Conservation (phyloP, 805 yeast species). For the Saccharomyces paradoxus region DNA sequence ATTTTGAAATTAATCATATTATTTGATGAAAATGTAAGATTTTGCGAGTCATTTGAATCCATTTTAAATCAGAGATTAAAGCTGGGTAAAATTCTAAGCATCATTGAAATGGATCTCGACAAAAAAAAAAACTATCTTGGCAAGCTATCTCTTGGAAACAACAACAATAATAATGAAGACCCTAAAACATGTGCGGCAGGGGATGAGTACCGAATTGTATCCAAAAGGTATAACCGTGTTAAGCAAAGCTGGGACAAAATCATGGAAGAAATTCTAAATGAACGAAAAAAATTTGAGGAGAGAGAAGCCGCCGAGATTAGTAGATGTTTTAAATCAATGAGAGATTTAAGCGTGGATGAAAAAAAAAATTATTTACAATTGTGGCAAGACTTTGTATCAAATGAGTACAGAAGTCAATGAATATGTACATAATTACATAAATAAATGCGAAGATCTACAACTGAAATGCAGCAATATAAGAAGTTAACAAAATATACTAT, state of each 20-base stretch:
- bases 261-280: neutral
- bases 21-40: conserved; percentile 74
- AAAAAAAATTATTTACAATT: neutral
- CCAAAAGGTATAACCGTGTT: neutral
- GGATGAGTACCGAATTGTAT: neutral
- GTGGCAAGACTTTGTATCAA: neutral
- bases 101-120: conserved; percentile 37
- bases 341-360: neutral
- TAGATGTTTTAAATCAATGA: neutral
- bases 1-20: neutral
- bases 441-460: neutral
- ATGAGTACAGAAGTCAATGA: neutral
- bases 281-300: neutral
- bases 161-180: conserved; percentile 2
- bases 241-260: neutral
- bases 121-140: conserved; percentile 1
- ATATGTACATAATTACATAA: neutral
- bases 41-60: conserved; percentile 64
- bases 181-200: neutral
- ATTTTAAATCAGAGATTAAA: conserved; percentile 68
- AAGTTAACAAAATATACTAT: neutral
- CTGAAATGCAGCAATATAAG: neutral
- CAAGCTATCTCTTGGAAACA: neutral
- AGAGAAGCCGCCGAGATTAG: neutral
- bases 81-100: conserved; percentile 36